phyloP scores from a whole-genome alignment of 2,329 filamentous ascomycete genomes.

The Fusarium nurragi region DNA sequence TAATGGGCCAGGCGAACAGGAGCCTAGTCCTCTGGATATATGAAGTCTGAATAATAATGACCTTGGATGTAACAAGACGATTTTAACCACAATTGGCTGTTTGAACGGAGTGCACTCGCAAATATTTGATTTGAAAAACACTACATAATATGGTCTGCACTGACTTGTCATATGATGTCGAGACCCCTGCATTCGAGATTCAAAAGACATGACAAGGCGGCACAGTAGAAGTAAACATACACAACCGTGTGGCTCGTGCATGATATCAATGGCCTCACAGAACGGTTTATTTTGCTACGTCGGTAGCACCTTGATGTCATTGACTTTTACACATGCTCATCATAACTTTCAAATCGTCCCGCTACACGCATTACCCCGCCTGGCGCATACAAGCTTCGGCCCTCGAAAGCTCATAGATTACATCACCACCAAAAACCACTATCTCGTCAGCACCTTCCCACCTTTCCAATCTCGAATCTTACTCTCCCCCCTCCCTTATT shows the following conservation, averaged over 20 bases:
- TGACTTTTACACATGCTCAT: not conserved
- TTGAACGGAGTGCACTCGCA: not conserved
- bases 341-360: constrained; percentile 1
- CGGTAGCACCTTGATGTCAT: not conserved
- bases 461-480: not conserved
- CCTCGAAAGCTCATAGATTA: constrained; percentile 34
- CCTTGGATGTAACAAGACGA: not conserved
- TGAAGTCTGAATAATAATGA: not conserved
- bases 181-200: not conserved
- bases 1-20: not conserved
- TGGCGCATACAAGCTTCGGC: constrained; percentile 27
- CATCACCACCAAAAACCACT: constrained; percentile 41
- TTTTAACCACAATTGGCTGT: not conserved
- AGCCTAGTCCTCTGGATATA: constrained; percentile 10
- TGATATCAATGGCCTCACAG: not conserved
- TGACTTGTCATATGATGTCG: not conserved
- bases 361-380: constrained; percentile 36
- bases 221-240: not conserved
- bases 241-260: not conserved
- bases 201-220: not conserved
- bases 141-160: not conserved
- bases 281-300: not conserved
- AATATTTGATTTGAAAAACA: not conserved
- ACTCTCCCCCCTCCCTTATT: not conserved
- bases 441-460: constrained; percentile 1